Percentiles rank a stretch among this genome's conserved stretches.
phyloP scores from a whole-genome alignment of 768 basidiomycete species.

The Podaxis sp. region DNA sequence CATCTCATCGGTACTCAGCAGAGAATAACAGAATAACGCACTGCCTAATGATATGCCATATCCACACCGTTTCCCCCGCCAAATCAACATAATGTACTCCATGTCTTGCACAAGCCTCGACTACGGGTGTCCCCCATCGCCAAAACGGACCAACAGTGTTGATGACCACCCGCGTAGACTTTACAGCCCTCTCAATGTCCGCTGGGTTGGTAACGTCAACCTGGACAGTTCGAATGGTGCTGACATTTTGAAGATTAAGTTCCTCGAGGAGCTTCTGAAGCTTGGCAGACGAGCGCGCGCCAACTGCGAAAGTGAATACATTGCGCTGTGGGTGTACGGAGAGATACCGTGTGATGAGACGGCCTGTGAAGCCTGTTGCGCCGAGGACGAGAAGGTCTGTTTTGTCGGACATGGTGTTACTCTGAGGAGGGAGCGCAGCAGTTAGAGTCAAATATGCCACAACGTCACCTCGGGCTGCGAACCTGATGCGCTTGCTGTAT shows the following conservation, averaged over 20 bases:
- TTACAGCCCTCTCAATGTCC: conserved; percentile 58
- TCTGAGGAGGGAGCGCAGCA: not conserved
- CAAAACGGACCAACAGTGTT: conserved; percentile 78
- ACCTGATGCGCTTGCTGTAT: not conserved
- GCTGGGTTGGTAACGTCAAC: conserved; percentile 58
- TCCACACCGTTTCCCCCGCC: conserved; percentile 71
- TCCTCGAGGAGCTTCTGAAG: conserved; percentile 51
- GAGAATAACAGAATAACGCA: not conserved
- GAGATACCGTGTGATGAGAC: conserved; percentile 68
- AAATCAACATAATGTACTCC: conserved; percentile 87
- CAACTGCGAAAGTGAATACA: conserved; percentile 65
- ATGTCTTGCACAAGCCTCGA: conserved; percentile 66
- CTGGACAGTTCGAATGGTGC: conserved; percentile 42
- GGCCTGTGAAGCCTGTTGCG: conserved; percentile 77
- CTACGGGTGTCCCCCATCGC: conserved; percentile 70
- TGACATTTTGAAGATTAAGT: conserved; percentile 35
- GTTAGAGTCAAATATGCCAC: not conserved
- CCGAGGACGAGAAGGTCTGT: conserved; percentile 67
- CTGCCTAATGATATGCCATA: conserved; percentile 59
- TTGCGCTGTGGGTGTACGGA: conserved; percentile 55
- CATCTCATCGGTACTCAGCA: conserved; percentile 4
- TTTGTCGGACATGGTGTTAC: conserved; percentile 25
- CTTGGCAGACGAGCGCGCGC: conserved; percentile 65
- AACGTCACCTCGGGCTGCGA: not conserved
- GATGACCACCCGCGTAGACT: conserved; percentile 62